Base-by-base conservation (phyloP, 805 yeast genomes). In the Dipodascopsis tothii region DNA sequence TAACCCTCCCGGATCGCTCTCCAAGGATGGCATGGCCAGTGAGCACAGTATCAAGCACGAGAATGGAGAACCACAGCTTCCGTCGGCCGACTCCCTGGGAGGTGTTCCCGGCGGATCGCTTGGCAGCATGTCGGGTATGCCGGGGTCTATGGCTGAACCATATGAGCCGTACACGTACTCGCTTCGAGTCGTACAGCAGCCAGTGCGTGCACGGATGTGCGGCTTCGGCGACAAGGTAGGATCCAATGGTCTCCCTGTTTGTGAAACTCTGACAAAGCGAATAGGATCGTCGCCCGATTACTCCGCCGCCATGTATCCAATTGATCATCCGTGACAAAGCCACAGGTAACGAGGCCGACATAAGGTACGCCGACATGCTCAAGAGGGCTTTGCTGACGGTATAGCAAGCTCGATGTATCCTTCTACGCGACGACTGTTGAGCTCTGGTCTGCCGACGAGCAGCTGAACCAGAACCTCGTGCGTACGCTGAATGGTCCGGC, bases 161-260 rank as follows among this genome's bases (percentile, higher is more conserved):
- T 27, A 35, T 5, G 52, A 49, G 19, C 53, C 43, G 9, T 50
- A 47, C 37, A 35, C 18, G 5, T 61, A 54, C 40, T 46, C 55
- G 16, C 56, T 67, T 5, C 56, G 56, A 2, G 65, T 68, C n/a
- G 62, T 56, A 21, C 73, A 69, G 44, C 70, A 69, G 45, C 73
- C 73, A 2, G 60, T 66, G 11, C 56, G 73, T 39, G 72, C 72
- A 0, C 64, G 73, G 23, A 69, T 69, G 73, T 69, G 73, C 50
- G 73, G 73, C 0, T 59, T 69, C 19, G 72, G 73, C 11, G 73
- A 69, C 43, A 60, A 60, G 35, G 43, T 64, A 62, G 36, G 16
- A 19, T 4, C 4, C 35, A 5, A 17, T 19, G 14, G 30, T 25
- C 9, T 25, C 30, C 30, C 11, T 25, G 30, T 25, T 25, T 25